A percentile compares a stretch with the other conserved stretches of the same genome.
Evolutionary conservation across 1,139 yeast genomes (phyloP).

Genomic region (Debaryomycetaceae sp.): DNA sequence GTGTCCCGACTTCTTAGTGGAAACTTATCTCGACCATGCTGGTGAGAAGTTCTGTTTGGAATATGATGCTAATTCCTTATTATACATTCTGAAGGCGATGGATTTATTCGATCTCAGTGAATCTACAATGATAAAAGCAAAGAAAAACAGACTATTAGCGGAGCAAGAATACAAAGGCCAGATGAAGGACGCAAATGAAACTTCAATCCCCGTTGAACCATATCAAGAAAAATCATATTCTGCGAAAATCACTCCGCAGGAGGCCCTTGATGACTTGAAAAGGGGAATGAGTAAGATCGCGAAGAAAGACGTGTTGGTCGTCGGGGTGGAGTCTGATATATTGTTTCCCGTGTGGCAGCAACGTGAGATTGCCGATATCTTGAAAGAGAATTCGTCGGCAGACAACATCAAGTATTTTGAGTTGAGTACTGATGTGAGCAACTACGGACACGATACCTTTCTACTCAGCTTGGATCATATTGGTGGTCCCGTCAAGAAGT

Average conservation of each 20-base stretch:
- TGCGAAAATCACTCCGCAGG: slow-evolving; percentile 44
- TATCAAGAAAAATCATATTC: slow-evolving; percentile 47
- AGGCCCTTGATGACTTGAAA: slow-evolving; percentile 56
- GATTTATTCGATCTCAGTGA: slow-evolving; percentile 83
- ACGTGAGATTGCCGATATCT: slow-evolving; percentile 66
- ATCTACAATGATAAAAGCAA: slow-evolving; percentile 43
- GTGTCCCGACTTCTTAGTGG: slow-evolving; percentile 90
- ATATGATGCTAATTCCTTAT: slow-evolving; percentile 85
- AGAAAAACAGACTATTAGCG: slow-evolving; percentile 33
- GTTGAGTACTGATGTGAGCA: slow-evolving; percentile 68
- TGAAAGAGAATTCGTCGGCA: slow-evolving; percentile 33
- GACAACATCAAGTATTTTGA: slow-evolving; percentile 59
- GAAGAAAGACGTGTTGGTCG: slow-evolving; percentile 64
- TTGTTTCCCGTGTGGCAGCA: slow-evolving; percentile 96
- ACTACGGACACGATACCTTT: slow-evolving; percentile 90
- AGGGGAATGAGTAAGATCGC: slow-evolving; percentile 64
- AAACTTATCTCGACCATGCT: slow-evolving; percentile 89
- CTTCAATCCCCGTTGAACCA: slow-evolving; percentile 51
- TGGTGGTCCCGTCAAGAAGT: slow-evolving; percentile 69
- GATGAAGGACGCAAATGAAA: slow-evolving; percentile 8
- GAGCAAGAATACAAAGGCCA: slow-evolving; percentile 20
- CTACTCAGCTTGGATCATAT: slow-evolving; percentile 73
- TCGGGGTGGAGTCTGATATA: slow-evolving; percentile 90
- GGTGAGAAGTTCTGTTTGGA: slow-evolving; percentile 92
- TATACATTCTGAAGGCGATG: slow-evolving; percentile 91